Evolutionary conservation across 306 rosid genomes (phyloP).

Genomic region (Herpetospermum pedunculosum): DNA sequence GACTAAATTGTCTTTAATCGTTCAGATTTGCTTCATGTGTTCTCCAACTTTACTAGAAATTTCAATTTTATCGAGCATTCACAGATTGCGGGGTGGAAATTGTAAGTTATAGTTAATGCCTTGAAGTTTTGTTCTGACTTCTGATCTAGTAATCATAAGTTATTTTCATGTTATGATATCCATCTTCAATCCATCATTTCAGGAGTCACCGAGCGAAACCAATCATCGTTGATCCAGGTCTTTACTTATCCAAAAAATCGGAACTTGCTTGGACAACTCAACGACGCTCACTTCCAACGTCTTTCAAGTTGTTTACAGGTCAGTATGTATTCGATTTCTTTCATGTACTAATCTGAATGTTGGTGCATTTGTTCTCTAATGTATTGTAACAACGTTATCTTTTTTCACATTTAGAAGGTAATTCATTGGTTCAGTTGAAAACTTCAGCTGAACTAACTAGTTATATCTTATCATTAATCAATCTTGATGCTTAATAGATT

Average conservation of each 20-base stretch:
- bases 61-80: conserved; percentile 81
- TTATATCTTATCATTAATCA: background rate
- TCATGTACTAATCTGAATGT: background rate
- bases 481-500: background rate
- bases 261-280: conserved; percentile 75
- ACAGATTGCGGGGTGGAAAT: conserved; percentile 71
- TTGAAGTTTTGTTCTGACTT: background rate
- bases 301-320: conserved; percentile 82
- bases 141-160: background rate
- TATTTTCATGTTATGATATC: background rate
- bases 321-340: background rate
- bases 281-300: conserved; percentile 76
- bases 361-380: background rate
- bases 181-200: conserved; percentile 12
- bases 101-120: conserved; percentile 40
- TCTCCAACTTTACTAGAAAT: conserved; percentile 70
- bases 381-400: background rate
- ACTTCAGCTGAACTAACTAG: background rate
- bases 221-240: conserved; percentile 59
- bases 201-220: conserved; percentile 94
- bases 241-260: conserved; percentile 56
- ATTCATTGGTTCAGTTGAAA: background rate
- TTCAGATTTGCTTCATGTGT: conserved; percentile 85
- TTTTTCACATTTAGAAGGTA: background rate
- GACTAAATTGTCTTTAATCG: background rate